Conservation (phyloP, 768 basidiomycete genomes). For the Suillus bovinus region DNA sequence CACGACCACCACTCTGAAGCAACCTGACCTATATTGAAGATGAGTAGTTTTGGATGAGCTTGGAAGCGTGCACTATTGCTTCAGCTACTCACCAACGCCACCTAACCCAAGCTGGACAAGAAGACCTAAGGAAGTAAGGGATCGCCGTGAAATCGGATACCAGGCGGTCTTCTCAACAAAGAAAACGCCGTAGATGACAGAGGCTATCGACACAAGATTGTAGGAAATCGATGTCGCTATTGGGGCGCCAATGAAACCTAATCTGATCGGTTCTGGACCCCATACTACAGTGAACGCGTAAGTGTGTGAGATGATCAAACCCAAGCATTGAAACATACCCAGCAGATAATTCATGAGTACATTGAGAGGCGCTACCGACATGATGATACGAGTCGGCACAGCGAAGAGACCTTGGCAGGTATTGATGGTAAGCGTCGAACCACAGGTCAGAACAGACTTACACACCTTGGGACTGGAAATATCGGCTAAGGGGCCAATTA, state of each 20-base stretch:
- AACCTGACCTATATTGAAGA: slow-evolving; percentile 55
- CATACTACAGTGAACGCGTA: slow-evolving; percentile 50
- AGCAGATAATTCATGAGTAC: slow-evolving; percentile 78
- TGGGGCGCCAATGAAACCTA: slow-evolving; percentile 93
- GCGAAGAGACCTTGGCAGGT: slow-evolving; percentile 60
- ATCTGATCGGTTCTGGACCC: slow-evolving; percentile 73
- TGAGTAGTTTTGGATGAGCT: neutral
- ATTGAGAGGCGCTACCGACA: slow-evolving; percentile 82
- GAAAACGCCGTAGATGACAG: slow-evolving; percentile 61
- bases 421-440: neutral
- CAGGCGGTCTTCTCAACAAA: slow-evolving; percentile 76
- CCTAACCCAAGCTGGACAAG: slow-evolving; percentile 77
- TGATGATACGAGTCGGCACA: slow-evolving; percentile 78
- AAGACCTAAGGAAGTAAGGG: slow-evolving; percentile 65
- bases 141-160: slow-evolving; percentile 68
- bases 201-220: slow-evolving; percentile 71
- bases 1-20: slow-evolving; percentile 97
- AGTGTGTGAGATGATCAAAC: neutral
- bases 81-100: slow-evolving; percentile 57
- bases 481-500: slow-evolving; percentile 27
- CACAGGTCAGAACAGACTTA: slow-evolving; percentile 1
- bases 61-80: neutral
- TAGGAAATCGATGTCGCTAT: slow-evolving; percentile 86
- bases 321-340: slow-evolving; percentile 41
- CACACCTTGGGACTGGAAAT: slow-evolving; percentile 71